A percentile compares a stretch with the other conserved stretches of the same genome.
Conservation (phyloP, 1,284 basidiomycete genomes). For the Ceratobasidium sp. region DNA sequence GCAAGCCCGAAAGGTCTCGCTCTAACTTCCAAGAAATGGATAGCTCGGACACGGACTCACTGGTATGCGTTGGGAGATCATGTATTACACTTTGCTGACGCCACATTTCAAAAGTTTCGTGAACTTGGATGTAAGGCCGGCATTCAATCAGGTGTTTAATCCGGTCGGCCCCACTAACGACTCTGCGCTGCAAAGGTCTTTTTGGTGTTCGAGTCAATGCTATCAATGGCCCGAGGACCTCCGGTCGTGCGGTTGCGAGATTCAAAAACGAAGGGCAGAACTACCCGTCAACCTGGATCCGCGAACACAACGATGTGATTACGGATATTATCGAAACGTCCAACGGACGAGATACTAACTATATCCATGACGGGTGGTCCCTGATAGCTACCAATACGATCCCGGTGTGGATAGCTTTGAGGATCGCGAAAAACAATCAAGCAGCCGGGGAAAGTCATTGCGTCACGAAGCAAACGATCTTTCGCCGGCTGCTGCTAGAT, state of each 20-base stretch:
- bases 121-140: conserved; percentile 5
- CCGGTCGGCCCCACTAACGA: neutral
- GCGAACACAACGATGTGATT: conserved; percentile 9
- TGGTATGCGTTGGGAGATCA: neutral
- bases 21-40: neutral
- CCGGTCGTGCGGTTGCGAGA: neutral
- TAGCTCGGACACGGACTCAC: neutral
- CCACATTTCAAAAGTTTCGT: neutral
- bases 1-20: neutral
- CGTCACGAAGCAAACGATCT: neutral
- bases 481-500: neutral
- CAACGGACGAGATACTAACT: conserved; percentile 4
- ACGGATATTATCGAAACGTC: conserved; percentile 5
- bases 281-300: neutral
- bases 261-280: neutral
- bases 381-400: neutral
- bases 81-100: neutral
- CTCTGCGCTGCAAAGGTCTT: neutral
- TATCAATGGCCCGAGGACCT: conserved; percentile 18
- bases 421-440: conserved; percentile 28
- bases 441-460: neutral
- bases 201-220: conserved; percentile 19
- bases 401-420: conserved; percentile 15
- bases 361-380: conserved; percentile 36
- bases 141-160: neutral